phyloP scores from a whole-genome alignment of 208 protist genomes.

The Wallacemonas sp. region DNA sequence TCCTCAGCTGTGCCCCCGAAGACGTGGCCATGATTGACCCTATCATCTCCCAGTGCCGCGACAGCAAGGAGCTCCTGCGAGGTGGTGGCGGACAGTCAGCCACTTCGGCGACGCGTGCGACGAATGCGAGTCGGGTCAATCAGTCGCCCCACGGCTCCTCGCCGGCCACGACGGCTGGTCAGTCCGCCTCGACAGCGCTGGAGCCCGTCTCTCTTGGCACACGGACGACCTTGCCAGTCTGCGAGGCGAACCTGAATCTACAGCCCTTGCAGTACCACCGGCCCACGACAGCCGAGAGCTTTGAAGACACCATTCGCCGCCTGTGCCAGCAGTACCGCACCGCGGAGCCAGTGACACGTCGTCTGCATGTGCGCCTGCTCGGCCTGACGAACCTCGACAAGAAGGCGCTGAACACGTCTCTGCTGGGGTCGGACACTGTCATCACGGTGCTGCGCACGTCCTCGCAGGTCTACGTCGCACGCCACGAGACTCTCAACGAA shows the following conservation, averaged over 20 bases:
- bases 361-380: conserved; percentile 45
- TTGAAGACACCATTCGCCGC: conserved; percentile 53
- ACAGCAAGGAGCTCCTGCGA: conserved; percentile 23
- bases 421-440: conserved; percentile 53
- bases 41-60: conserved; percentile 57
- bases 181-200: background rate
- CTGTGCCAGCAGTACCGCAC: conserved; percentile 47
- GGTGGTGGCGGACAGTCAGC: background rate
- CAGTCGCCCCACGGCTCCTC: background rate
- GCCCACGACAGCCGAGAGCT: conserved; percentile 37
- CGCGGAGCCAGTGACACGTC: conserved; percentile 34
- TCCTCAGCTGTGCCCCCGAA: conserved; percentile 46
- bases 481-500: conserved; percentile 20
- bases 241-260: background rate
- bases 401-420: conserved; percentile 33
- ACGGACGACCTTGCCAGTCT: background rate
- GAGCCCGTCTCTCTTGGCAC: background rate
- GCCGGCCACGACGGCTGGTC: background rate
- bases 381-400: conserved; percentile 69
- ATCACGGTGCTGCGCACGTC: conserved; percentile 64
- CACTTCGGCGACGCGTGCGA: too few species aligned
- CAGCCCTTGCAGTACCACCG: conserved; percentile 21
- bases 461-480: conserved; percentile 50
- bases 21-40: conserved; percentile 66
- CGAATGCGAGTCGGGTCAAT: too few species aligned